phyloP scores from a whole-genome alignment of 1,284 basidiomycete genomes.

The Leccinum holopus region DNA sequence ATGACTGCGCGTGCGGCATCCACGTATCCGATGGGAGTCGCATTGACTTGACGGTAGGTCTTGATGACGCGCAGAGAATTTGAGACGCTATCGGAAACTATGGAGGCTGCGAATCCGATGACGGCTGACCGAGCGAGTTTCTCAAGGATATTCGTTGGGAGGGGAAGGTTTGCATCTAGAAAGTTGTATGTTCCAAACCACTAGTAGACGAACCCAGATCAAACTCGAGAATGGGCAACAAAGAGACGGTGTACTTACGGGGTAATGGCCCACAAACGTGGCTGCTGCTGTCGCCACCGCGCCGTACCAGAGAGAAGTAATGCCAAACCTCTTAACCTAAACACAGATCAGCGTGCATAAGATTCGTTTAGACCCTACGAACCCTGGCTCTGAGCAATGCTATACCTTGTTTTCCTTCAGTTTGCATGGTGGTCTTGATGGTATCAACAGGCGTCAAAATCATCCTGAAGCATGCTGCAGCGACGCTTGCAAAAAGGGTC shows the following conservation, averaged over 20 bases:
- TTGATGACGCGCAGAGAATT: constrained; percentile 91
- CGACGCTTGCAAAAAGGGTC: constrained; percentile 68
- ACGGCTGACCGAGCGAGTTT: constrained; percentile 76
- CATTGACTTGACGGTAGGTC: constrained; percentile 88
- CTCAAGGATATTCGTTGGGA: constrained; percentile 49
- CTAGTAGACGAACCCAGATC: constrained; percentile 36
- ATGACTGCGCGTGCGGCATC: constrained; percentile 69
- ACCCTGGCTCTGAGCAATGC: constrained; percentile 66
- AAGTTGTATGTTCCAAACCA: constrained; percentile 87
- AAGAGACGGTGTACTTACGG: constrained; percentile 40
- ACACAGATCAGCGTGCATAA: not conserved
- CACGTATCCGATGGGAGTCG: constrained; percentile 70
- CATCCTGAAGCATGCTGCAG: constrained; percentile 80
- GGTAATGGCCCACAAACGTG: constrained; percentile 90
- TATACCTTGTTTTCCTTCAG: constrained; percentile 73
- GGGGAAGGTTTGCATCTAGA: constrained; percentile 63
- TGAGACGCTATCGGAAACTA: constrained; percentile 78
- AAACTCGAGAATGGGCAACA: not conserved
- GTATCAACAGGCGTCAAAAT: constrained; percentile 86
- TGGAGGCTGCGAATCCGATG: constrained; percentile 82
- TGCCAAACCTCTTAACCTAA: constrained; percentile 70
- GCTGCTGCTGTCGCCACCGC: constrained; percentile 86
- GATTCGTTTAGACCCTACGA: constrained; percentile 18
- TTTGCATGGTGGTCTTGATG: constrained; percentile 89
- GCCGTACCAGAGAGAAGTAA: constrained; percentile 82